A percentile compares a stretch with the other conserved stretches of the same genome.
Conservation (phyloP, 2,329 filamentous ascomycete genomes). For the Cladophialophora bantiana region DNA sequence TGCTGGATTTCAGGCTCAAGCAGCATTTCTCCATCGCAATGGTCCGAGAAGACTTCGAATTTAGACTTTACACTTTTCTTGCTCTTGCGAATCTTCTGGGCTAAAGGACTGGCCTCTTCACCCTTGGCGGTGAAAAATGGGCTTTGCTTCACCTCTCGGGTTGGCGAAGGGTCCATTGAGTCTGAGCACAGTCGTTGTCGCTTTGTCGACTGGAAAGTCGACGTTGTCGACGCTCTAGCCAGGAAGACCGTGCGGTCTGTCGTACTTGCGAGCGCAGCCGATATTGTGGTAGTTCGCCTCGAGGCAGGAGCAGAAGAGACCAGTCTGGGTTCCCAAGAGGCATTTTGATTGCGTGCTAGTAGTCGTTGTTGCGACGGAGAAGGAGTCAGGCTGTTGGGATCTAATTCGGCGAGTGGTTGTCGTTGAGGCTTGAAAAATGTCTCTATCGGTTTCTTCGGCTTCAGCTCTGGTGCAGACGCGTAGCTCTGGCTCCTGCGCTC, state of each 20-base stretch:
- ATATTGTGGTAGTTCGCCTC: slow-evolving; percentile 48
- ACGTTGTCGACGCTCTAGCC: slow-evolving; percentile 47
- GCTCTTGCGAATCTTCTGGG: slow-evolving; percentile 45
- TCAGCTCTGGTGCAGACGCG: slow-evolving; percentile 58
- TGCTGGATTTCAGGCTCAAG: slow-evolving; percentile 50
- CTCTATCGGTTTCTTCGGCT: slow-evolving; percentile 67
- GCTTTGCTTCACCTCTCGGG: slow-evolving; percentile 51
- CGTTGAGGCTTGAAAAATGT: slow-evolving; percentile 71
- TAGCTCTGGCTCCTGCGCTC: slow-evolving; percentile 51
- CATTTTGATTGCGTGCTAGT: slow-evolving; percentile 60
- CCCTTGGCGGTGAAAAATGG: slow-evolving; percentile 54
- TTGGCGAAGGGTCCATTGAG: slow-evolving; percentile 45
- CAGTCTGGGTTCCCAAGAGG: slow-evolving; percentile 63
- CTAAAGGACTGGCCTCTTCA: slow-evolving; percentile 50
- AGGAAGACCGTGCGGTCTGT: slow-evolving; percentile 52
- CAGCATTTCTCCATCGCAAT: slow-evolving; percentile 58
- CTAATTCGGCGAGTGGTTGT: slow-evolving; percentile 69
- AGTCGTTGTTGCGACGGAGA: slow-evolving; percentile 70
- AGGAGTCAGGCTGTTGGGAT: slow-evolving; percentile 71
- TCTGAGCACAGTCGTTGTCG: slow-evolving; percentile 61
- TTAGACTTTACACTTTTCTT: slow-evolving; percentile 54
- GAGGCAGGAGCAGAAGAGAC: slow-evolving; percentile 50
- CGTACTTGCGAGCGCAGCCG: slow-evolving; percentile 50
- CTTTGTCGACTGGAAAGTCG: slow-evolving; percentile 58
- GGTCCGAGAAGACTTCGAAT: slow-evolving; percentile 61